Conservation (phyloP, 2,329 filamentous ascomycete species). For the Allantophomopsis cytisporea region DNA sequence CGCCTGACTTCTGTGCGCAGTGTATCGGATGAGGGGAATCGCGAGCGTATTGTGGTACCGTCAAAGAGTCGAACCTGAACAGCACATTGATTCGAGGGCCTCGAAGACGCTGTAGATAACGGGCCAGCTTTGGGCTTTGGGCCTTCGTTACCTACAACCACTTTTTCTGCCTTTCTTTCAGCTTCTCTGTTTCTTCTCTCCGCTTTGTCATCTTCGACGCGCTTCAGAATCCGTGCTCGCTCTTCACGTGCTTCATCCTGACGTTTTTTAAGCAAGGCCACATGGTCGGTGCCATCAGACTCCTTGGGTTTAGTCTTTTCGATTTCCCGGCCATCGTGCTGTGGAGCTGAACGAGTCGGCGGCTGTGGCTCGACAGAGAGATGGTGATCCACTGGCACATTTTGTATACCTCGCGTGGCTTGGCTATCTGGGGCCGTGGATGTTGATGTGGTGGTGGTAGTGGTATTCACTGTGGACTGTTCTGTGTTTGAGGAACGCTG, state of each 20-base stretch:
- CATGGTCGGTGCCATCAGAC: slow-evolving; percentile 29
- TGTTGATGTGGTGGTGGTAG: too few relatives aligned
- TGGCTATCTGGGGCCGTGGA: too few relatives aligned
- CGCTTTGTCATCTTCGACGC: slow-evolving; percentile 65
- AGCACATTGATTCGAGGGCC: slow-evolving; percentile 29
- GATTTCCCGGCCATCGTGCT: slow-evolving; percentile 26
- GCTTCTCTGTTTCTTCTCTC: slow-evolving; percentile 46
- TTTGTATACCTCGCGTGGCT: too few relatives aligned
- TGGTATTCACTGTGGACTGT: too few relatives aligned
- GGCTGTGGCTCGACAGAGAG: too few relatives aligned
- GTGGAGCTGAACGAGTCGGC: slow-evolving; percentile 2
- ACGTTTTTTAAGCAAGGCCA: slow-evolving; percentile 41
- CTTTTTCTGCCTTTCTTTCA: slow-evolving; percentile 28
- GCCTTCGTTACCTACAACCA: slow-evolving; percentile 11
- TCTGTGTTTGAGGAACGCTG: too few relatives aligned
- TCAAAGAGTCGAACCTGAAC: slow-evolving; percentile 77
- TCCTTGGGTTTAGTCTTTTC: slow-evolving; percentile 24
- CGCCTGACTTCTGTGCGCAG: slow-evolving; percentile 53
- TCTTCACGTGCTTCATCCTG: slow-evolving; percentile 56
- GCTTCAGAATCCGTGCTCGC: slow-evolving; percentile 55
- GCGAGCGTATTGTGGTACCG: slow-evolving; percentile 62
- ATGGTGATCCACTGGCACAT: too few relatives aligned
- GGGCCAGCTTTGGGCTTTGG: slow-evolving; percentile 4
- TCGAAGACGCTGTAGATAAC: background rate
- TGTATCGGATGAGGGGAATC: slow-evolving; percentile 51